Base-by-base conservation (phyloP, 2,329 filamentous ascomycete species). In the Aureobasidium mangrovei region DNA sequence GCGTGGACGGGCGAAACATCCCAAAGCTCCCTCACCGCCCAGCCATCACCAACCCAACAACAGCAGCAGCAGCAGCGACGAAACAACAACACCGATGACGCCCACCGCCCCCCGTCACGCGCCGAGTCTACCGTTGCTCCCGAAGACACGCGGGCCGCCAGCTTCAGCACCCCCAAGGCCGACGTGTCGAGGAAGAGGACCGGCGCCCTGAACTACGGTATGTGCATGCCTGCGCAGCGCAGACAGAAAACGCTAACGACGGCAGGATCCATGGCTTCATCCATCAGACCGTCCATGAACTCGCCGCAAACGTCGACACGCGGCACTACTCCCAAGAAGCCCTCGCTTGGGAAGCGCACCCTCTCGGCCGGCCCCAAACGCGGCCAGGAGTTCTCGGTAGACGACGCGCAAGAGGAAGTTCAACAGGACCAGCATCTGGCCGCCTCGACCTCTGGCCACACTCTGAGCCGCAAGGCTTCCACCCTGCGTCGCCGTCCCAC, bases 381-480 rank as follows among this genome's bases (percentile, higher is more conserved):
- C 53, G 88, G 91, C 31, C 86, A 87, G 58, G 78, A 91, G 57
- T 97, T 95, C 71, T 96, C 91, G 0, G 88, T 88, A 45, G 91
- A 97, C 66, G 91, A 97, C 67, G 90, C 89, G 64, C 76, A 83
- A 27, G 78, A 82, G 60, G 91, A 96, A 69, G 82, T 95, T 24
- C 84, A 88, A 64, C 80, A 81, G 58, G 86, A 90, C 63, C 72
- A 78, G 60, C 73, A 80, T 55, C 69, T 73, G 60, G 60, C 70
- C 60, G 45, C 51, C 4, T 39, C 39, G 7, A 35, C 42, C 6
- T 54, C 60, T 59, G 54, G 61, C 58, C 59, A 54, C 24, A 35
- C 72, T 60, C 54, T 76, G 65, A 66, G 77, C 65, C 69, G 75
- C 59, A 74, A 75, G 60, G 68, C 75, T 27, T 78, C 76, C 12